Evolutionary conservation across 768 basidiomycete species (phyloP), one percentile per base, ranked within the genome.

Genomic region (Krasilnikovozyma curviuscula): DNA sequence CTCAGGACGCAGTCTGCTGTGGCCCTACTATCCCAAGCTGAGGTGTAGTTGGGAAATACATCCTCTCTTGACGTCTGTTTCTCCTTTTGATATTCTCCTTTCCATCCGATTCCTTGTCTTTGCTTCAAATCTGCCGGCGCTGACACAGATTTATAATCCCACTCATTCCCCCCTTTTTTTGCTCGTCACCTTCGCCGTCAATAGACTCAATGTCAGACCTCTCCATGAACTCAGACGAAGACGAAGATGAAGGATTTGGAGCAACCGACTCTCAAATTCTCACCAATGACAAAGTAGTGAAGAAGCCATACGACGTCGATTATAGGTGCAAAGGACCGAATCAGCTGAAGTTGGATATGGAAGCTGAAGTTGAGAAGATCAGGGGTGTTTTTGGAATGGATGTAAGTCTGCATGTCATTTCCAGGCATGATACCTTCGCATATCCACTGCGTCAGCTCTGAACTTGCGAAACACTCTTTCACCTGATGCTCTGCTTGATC

Each of bases 301-400:
- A 62, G 54, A 81, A 83, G 67, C 65, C 76, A 2, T 93, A 85
- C 60, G 84, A 93, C 58, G 75, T 93, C 35, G 78, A 83, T n/a
- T 81, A 77, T 61, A 76, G 81, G 49, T 72, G 79, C 12, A 73
- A 89, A 43, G 74, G 73, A 47, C 76, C 83, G 59, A 57, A 65
- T 5, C 75, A 77, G 21, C 76, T 98, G 44, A 78, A 82, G 69
- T 74, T 72, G 54, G 73, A 77, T 56, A 85, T 93, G 75, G 68
- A 70, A 50, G 63, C 68, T 45, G 83, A 89, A 58, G 69, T 86
- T 37, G 81, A 83, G n/a, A 77, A 88, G 63, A 81, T 95, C 52
- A 74, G 77, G 56, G 77, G 78, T 19, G 79, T 97, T 55, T 77
- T 89, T 28, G 83, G 84, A 24, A 78, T 89, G 42, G 81, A 91